Evolutionary conservation across 2,329 filamentous ascomycete genomes (phyloP).

Genomic region (Graphium sp.): DNA sequence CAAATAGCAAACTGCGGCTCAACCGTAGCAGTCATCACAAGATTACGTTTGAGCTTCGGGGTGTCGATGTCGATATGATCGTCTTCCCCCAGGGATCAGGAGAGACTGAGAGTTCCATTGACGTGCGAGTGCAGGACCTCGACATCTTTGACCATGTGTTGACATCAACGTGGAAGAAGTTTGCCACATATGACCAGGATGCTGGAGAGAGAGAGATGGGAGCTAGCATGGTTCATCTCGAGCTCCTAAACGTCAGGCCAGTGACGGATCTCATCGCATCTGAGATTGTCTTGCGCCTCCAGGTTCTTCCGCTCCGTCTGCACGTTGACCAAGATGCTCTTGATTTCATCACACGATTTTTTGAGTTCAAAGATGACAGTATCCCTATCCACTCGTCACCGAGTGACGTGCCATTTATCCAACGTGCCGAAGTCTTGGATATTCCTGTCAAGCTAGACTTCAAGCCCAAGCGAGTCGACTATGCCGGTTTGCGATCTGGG

Average conservation of each 20-base stretch:
- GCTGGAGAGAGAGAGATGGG: slow-evolving; percentile 73
- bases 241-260: slow-evolving; percentile 77
- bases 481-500: slow-evolving; percentile 78
- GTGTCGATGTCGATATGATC: slow-evolving; percentile 67
- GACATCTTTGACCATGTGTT: slow-evolving; percentile 91
- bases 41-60: slow-evolving; percentile 83
- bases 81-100: slow-evolving; percentile 59
- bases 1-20: slow-evolving; percentile 49
- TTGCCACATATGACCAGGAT: slow-evolving; percentile 83
- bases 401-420: slow-evolving; percentile 70
- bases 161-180: slow-evolving; percentile 96
- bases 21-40: slow-evolving; percentile 82
- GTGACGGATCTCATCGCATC: slow-evolving; percentile 71
- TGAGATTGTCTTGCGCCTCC: slow-evolving; percentile 70
- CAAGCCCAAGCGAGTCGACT: slow-evolving; percentile 96
- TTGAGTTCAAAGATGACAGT: slow-evolving; percentile 83
- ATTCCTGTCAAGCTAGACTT: slow-evolving; percentile 80
- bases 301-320: slow-evolving; percentile 67
- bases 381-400: slow-evolving; percentile 35
- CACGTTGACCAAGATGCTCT: slow-evolving; percentile 96
- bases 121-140: slow-evolving; percentile 65
- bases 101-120: slow-evolving; percentile 76
- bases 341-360: slow-evolving; percentile 94
- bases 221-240: slow-evolving; percentile 78
- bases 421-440: slow-evolving; percentile 73